Evolutionary conservation across 495 filamentous ascomycete genomes (phyloP).

Genomic region (Daldinia vernicosa): DNA sequence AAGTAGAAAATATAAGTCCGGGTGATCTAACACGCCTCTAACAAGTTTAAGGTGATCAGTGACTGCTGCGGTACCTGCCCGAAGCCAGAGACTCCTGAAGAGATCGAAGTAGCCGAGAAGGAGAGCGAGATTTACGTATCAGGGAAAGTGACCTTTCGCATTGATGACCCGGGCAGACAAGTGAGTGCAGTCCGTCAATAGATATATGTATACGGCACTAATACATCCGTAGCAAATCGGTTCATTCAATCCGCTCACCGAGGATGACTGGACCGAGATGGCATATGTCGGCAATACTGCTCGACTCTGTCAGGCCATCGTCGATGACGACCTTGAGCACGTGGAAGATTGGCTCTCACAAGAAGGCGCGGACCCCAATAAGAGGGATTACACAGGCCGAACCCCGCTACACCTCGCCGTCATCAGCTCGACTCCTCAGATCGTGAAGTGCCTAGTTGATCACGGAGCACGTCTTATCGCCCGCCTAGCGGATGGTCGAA

Average conservation of each 20-base stretch:
- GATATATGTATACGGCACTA: background rate
- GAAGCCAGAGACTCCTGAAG: slow-evolving; percentile 70
- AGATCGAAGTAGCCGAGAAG: slow-evolving; percentile 71
- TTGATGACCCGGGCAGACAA: slow-evolving; percentile 82
- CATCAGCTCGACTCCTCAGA: slow-evolving; percentile 69
- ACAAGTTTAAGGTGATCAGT: slow-evolving; percentile 65
- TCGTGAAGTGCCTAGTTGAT: slow-evolving; percentile 77
- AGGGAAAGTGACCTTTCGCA: slow-evolving; percentile 74
- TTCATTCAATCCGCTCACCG: slow-evolving; percentile 80
- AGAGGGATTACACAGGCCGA: slow-evolving; percentile 79
- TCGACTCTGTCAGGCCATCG: slow-evolving; percentile 77
- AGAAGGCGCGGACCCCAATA: slow-evolving; percentile 68
- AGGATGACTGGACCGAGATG: slow-evolving; percentile 83
- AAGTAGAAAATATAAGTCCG: slow-evolving; percentile 18
- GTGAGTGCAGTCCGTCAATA: slow-evolving; percentile 50
- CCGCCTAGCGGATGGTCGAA: slow-evolving; percentile 78
- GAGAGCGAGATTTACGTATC: slow-evolving; percentile 78
- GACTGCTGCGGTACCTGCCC: slow-evolving; percentile 87
- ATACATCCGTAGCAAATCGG: slow-evolving; percentile 55
- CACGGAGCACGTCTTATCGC: slow-evolving; percentile 74
- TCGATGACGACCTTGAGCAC: slow-evolving; percentile 70
- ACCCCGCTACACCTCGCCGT: slow-evolving; percentile 81
- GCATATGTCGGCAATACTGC: slow-evolving; percentile 78
- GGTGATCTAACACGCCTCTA: background rate
- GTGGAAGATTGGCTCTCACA: slow-evolving; percentile 74